Percentiles rank a stretch among this genome's conserved stretches.
Evolutionary conservation across 768 basidiomycete genomes (phyloP).

Genomic region (Boletus edulis): DNA sequence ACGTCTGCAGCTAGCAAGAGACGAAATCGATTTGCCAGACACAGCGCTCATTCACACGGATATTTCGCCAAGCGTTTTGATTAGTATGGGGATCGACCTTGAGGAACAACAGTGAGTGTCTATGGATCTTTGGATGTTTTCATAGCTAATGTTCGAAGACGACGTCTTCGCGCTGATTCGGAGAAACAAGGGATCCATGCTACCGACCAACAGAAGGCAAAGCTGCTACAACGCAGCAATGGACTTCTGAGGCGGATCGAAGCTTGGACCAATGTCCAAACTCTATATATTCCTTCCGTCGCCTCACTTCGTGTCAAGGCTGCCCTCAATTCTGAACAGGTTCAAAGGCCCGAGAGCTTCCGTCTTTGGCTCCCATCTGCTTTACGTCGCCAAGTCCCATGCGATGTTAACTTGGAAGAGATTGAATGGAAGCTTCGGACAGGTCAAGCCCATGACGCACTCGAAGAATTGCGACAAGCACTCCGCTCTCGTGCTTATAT

Average conservation of each 20-base stretch:
- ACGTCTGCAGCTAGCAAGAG: not conserved
- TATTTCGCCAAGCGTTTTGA: not conserved
- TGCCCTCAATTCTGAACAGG: not conserved
- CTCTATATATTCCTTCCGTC: not conserved
- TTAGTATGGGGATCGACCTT: not conserved
- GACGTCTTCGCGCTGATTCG: not conserved
- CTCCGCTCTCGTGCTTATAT: not conserved
- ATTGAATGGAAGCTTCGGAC: not conserved
- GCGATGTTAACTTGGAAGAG: not conserved
- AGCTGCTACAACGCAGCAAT: not conserved
- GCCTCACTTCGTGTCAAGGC: not conserved
- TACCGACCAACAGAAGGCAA: constrained; percentile 26
- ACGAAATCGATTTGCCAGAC: not conserved
- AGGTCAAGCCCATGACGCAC: not conserved
- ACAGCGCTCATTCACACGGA: not conserved
- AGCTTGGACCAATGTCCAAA: not conserved
- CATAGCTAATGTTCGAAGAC: not conserved
- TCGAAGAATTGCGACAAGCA: not conserved
- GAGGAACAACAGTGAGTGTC: too few relatives aligned
- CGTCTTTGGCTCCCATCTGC: not conserved
- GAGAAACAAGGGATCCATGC: constrained; percentile 8
- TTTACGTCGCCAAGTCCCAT: not conserved
- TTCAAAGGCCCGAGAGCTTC: not conserved
- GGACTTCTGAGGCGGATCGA: not conserved
- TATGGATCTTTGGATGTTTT: too few relatives aligned